phyloP scores from a whole-genome alignment of 2,329 filamentous ascomycete genomes.

The Thermothelomyces thermophilus region DNA sequence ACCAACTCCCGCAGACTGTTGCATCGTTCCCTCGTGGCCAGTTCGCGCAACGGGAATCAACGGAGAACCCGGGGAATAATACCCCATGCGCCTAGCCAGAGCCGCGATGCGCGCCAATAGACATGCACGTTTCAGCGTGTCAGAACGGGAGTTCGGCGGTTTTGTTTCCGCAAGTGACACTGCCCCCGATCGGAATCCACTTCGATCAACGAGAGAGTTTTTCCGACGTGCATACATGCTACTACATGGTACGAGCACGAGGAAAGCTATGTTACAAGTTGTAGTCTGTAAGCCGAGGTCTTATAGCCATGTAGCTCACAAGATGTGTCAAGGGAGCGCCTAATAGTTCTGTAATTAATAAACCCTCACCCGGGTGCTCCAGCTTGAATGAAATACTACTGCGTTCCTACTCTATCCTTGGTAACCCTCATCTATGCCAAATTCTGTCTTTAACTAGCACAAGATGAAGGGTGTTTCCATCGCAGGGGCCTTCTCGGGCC shows the following conservation, averaged over 20 bases:
- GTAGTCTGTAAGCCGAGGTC: no score
- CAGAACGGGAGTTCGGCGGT: background rate
- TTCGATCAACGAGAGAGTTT: background rate
- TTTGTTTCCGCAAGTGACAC: background rate
- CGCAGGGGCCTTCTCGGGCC: background rate
- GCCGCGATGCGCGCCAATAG: slow-evolving; percentile 1
- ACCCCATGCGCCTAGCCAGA: background rate
- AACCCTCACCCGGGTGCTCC: no score
- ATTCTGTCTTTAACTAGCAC: background rate
- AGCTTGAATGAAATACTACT: no score
- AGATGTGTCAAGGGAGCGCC: no score
- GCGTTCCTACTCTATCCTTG: no score
- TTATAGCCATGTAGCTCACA: no score
- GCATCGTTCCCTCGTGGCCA: background rate
- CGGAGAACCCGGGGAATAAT: background rate
- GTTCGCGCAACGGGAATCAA: background rate
- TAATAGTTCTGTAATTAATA: no score
- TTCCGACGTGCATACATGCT: background rate
- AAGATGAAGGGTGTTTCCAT: background rate
- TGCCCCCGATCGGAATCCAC: background rate
- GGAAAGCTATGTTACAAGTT: no score
- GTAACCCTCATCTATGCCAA: no score
- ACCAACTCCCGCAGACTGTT: background rate
- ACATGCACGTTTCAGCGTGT: background rate
- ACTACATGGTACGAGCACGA: background rate